Base-by-base conservation (phyloP, 2,329 filamentous ascomycete genomes). In the Hymenoscyphus occultus region DNA sequence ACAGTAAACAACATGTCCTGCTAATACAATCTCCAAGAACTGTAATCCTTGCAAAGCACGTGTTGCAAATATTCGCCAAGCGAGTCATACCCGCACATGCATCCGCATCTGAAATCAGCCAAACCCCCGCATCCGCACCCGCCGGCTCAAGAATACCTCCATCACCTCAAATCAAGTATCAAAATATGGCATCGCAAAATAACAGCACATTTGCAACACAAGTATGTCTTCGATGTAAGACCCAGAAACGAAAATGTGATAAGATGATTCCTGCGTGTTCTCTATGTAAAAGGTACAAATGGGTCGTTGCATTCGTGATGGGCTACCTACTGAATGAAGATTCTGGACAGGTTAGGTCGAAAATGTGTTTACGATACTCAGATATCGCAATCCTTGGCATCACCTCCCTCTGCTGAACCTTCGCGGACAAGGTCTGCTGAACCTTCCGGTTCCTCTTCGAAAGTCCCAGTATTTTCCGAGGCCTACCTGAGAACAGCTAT, bases 201-300 rank as follows among this genome's bases (percentile, higher is more conserved):
- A 51, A 28, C 7, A 13, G 13, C 14, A 48, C 10, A 14, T 5
- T 51, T 16, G 78, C 80, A 19, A 67, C 73, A 16, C 78, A 80
- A 72, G 80, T 80, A 64, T 82, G 80, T 69, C 67, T 76, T 56
- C 74, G 78, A 39, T 82, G 80, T 70, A 74, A 78, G 42, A 79
- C 78, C 67, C 79, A 84, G 71, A 85, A 84, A 74, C 76, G 82
- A 56, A 81, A 79, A 76, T 84, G 83, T 71, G 79, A 82, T 76
- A 84, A 84, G 73, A 70, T 68, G 4, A 68, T 84, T 1, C 83
- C 83, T 14, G 71, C 74, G 16, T 85, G 83, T 71, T 74, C 76
- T 2, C 76, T 84, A 3, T 85, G 83, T 71, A 58, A 58, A 58
- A 58, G 56, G 56, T 58, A 39, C 56, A 51, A 3, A 22, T 48